Percentiles rank a stretch among this genome's conserved stretches.
Conservation (phyloP, 345 rosid species). For the Capsella bursapastoris region DNA sequence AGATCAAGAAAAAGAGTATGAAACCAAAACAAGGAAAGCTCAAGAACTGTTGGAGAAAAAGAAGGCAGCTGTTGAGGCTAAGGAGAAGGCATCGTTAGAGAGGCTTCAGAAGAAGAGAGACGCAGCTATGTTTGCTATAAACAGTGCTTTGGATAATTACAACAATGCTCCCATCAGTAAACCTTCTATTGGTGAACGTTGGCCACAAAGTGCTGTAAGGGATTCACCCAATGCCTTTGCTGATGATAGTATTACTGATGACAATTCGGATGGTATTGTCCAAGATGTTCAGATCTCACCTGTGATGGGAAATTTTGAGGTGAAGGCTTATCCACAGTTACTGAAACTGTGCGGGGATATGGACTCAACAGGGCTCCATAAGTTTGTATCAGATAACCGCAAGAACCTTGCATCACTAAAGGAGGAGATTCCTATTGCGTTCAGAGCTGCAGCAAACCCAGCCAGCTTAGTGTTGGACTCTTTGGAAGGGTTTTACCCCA, state of each 20-base stretch:
- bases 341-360: conserved; percentile 79
- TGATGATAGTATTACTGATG: conserved; percentile 48
- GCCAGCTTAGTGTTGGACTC: conserved; percentile 81
- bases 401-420: conserved; percentile 87
- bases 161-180: conserved; percentile 53
- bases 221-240: conserved; percentile 53
- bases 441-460: conserved; percentile 80
- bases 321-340: conserved; percentile 76
- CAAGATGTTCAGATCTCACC: conserved; percentile 58
- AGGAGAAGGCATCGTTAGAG: conserved; percentile 74
- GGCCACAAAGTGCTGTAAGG: conserved; percentile 46
- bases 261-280: conserved; percentile 46
- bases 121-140: conserved; percentile 71
- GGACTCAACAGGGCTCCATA: conserved; percentile 91
- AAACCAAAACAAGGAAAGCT: conserved; percentile 77
- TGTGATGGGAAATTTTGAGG: conserved; percentile 58
- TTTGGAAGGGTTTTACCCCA: conserved; percentile 77
- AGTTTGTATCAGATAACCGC: conserved; percentile 95
- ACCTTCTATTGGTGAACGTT: conserved; percentile 49
- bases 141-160: conserved; percentile 71
- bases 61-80: conserved; percentile 85
- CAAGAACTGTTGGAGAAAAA: conserved; percentile 71
- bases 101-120: conserved; percentile 94
- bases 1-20: conserved; percentile 87
- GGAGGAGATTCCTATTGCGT: conserved; percentile 90